phyloP scores from a whole-genome alignment of 139 green algal species.

The Chlamydomonas incerta region DNA sequence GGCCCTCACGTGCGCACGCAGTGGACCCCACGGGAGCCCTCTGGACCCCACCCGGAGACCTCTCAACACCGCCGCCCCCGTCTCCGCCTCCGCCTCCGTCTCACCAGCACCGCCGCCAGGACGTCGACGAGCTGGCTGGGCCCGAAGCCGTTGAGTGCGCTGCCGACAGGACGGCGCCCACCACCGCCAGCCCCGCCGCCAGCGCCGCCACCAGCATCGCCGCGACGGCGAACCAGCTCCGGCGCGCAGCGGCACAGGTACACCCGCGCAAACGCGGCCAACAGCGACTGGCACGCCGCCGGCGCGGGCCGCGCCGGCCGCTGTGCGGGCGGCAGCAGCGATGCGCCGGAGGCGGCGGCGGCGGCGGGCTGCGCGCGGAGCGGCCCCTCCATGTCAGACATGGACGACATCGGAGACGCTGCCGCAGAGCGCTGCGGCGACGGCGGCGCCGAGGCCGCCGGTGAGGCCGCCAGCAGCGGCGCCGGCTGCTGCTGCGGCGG shows the following conservation, averaged over 20 bases:
- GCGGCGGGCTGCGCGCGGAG: not conserved
- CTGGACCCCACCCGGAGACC: too few relatives aligned
- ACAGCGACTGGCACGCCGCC: not conserved
- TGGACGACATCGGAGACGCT: too few relatives aligned
- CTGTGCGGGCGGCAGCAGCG: not conserved
- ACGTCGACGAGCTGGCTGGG: slow-evolving; percentile 34
- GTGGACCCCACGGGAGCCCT: too few relatives aligned
- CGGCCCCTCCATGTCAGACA: too few relatives aligned
- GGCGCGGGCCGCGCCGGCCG: not conserved
- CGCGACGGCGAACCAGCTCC: not conserved
- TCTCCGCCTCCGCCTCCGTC: not conserved
- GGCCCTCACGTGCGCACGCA: too few relatives aligned
- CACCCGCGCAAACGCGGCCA: slow-evolving; percentile 10
- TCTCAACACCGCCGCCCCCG: too few relatives aligned
- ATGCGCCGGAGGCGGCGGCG: not conserved
- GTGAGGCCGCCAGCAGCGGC: too few relatives aligned
- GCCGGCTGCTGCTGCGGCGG: too few relatives aligned
- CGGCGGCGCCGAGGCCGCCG: not conserved
- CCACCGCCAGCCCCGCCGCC: too few relatives aligned
- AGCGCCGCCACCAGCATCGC: not conserved
- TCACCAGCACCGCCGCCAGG: slow-evolving; percentile 8
- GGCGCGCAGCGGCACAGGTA: slow-evolving; percentile 11
- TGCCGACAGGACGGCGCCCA: not conserved
- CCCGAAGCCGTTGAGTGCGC: not conserved
- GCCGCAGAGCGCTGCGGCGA: not conserved